Conservation (phyloP, 495 filamentous ascomycete species). For the Bathelium albidoporum region DNA sequence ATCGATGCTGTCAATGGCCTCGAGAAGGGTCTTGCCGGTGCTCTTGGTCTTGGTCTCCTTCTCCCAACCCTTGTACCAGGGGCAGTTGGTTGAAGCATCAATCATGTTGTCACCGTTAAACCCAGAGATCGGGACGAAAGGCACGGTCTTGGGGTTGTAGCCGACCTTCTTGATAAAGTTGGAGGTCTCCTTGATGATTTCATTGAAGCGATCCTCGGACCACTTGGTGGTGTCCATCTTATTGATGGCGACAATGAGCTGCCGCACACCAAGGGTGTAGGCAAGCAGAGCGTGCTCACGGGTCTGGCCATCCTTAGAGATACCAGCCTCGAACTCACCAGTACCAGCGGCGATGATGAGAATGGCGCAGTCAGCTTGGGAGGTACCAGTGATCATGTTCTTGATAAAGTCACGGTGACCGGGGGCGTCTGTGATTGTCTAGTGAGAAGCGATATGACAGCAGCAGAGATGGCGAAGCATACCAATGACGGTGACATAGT, state of each 20-base stretch:
- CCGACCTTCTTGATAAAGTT: slow-evolving; percentile 99
- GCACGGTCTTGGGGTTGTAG: slow-evolving; percentile 97
- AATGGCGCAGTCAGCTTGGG: slow-evolving; percentile 98
- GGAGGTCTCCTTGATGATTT: slow-evolving; percentile 99
- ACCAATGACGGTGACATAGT: slow-evolving; percentile 68
- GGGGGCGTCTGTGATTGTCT: slow-evolving; percentile 63
- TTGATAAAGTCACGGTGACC: slow-evolving; percentile 99
- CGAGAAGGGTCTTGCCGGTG: slow-evolving; percentile 94
- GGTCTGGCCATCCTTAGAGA: slow-evolving; percentile 99
- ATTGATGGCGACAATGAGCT: slow-evolving; percentile 99
- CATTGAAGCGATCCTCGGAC: slow-evolving; percentile 90
- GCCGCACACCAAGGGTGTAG: slow-evolving; percentile 99
- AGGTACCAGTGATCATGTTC: slow-evolving; percentile 99
- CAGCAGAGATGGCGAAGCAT: slow-evolving; percentile 8
- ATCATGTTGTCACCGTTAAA: slow-evolving; percentile 99
- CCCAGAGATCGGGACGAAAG: slow-evolving; percentile 99
- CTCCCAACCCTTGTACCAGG: slow-evolving; percentile 99
- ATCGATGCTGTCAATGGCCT: slow-evolving; percentile 97
- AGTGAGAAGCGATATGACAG: slow-evolving; percentile 6
- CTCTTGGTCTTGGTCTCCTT: slow-evolving; percentile 95
- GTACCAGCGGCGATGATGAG: slow-evolving; percentile 99
- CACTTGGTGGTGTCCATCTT: slow-evolving; percentile 99
- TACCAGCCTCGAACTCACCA: slow-evolving; percentile 99
- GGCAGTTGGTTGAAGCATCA: slow-evolving; percentile 80
- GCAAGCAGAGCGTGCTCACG: slow-evolving; percentile 99